Conservation (phyloP, 1,284 basidiomycete genomes). For the Trichosporon asahii region DNA sequence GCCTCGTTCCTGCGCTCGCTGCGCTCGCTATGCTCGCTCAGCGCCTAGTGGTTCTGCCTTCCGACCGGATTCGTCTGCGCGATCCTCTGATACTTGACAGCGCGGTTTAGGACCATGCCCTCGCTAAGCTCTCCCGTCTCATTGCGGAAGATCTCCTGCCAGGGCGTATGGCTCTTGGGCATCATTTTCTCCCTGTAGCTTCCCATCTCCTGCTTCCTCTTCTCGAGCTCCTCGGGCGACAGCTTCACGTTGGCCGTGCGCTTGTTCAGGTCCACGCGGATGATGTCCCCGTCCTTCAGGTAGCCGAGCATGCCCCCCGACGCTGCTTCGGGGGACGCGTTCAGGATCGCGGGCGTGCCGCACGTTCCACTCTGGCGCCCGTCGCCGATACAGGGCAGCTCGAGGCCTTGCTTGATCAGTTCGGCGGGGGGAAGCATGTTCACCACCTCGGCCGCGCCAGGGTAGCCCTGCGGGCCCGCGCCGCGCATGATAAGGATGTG, state of each 20-base stretch:
- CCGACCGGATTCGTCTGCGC: constrained; percentile 44
- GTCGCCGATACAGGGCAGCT: constrained; percentile 51
- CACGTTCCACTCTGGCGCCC: constrained; percentile 50
- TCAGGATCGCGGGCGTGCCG: constrained; percentile 50
- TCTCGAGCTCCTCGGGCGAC: constrained; percentile 36
- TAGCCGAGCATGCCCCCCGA: constrained; percentile 48
- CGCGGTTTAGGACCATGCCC: constrained; percentile 49
- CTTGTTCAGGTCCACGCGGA: constrained; percentile 47
- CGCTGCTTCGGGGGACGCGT: constrained; percentile 50
- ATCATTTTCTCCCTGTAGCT: constrained; percentile 27
- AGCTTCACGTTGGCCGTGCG: constrained; percentile 43
- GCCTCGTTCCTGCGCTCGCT: no score
- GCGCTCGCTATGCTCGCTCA: no score
- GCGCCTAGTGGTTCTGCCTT: constrained; percentile 45
- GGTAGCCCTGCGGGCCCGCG: constrained; percentile 49
- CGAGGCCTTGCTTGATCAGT: constrained; percentile 49
- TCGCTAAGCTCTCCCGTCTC: constrained; percentile 45
- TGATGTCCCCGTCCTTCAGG: constrained; percentile 48
- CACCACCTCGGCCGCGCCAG: constrained; percentile 49
- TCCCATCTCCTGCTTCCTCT: constrained; percentile 41
- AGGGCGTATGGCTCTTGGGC: constrained; percentile 48
- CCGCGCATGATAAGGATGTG: constrained; percentile 51
- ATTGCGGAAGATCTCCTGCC: constrained; percentile 50
- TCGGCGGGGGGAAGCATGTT: constrained; percentile 51
- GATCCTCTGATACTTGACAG: constrained; percentile 49